Evolutionary conservation across 2,329 filamentous ascomycete genomes (phyloP).

Genomic region (Cladobotryum mycophilum): DNA sequence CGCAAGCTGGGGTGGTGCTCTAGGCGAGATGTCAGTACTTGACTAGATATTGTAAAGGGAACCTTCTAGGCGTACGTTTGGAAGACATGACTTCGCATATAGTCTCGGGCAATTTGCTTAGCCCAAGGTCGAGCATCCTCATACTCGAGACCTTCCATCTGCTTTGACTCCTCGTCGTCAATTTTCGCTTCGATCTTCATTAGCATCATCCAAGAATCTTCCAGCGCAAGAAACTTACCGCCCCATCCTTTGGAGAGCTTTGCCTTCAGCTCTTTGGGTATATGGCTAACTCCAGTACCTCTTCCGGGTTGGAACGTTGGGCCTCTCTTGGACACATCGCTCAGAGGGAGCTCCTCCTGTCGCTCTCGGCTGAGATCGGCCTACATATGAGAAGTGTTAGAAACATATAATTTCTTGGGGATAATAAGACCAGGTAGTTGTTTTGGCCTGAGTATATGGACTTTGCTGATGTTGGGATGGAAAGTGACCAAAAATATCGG

Average conservation of each 20-base stretch:
- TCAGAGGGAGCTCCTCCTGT: constrained; percentile 19
- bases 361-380: constrained; percentile 18
- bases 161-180: constrained; percentile 17
- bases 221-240: constrained; percentile 8
- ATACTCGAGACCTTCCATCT: constrained; percentile 17
- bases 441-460: no score
- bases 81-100: constrained; percentile 5
- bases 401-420: background rate
- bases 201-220: background rate
- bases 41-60: no score
- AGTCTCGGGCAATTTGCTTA: constrained; percentile 8
- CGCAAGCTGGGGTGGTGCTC: constrained; percentile 12
- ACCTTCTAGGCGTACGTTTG: constrained; percentile 10
- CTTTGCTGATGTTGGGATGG: no score
- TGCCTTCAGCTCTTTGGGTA: constrained; percentile 10
- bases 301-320: constrained; percentile 13
- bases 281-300: constrained; percentile 10
- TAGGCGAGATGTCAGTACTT: background rate
- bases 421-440: no score
- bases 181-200: constrained; percentile 13
- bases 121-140: constrained; percentile 19
- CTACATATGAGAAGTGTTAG: constrained; percentile 8
- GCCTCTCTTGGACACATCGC: constrained; percentile 10
- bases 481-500: no score
- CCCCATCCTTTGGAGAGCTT: constrained; percentile 15